A percentile compares a stretch with the other conserved stretches of the same genome.
Conservation (phyloP, 306 rosid genomes). For the Trifolium repens region DNA sequence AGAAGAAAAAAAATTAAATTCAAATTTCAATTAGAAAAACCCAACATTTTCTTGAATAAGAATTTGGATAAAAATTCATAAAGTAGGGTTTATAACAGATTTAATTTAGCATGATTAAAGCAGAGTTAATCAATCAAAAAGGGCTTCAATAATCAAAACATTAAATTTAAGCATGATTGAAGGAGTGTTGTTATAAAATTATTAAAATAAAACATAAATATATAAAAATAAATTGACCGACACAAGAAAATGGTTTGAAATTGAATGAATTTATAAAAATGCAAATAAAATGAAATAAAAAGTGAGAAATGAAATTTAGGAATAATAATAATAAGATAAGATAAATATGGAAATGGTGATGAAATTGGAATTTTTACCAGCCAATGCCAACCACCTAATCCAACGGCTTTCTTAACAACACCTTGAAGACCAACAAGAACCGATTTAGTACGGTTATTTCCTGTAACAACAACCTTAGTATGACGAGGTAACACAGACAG, state of each 20-base stretch:
- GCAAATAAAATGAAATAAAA: conserved; percentile 23
- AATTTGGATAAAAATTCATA: background rate
- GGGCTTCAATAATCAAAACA: background rate
- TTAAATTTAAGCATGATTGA: conserved; percentile 15
- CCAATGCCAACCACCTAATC: conserved; percentile 99
- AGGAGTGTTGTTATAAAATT: conserved; percentile 7
- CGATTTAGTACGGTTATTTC: conserved; percentile 97
- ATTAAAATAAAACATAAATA: background rate
- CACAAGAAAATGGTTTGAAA: conserved; percentile 42
- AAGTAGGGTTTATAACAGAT: conserved; percentile 15
- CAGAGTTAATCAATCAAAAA: background rate
- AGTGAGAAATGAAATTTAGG: background rate
- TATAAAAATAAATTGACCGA: conserved; percentile 40
- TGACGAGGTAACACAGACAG: conserved; percentile 96
- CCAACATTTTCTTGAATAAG: background rate
- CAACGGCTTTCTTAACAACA: conserved; percentile 97
- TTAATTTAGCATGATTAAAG: no score
- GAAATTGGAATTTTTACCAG: conserved; percentile 58
- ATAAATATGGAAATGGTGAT: background rate
- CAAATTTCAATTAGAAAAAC: conserved; percentile 6
- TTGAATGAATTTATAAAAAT: conserved; percentile 16
- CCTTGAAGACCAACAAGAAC: conserved; percentile 98
- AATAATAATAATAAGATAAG: background rate
- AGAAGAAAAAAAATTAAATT: background rate
- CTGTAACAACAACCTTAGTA: conserved; percentile 96